Evolutionary conservation across 139 green algal genomes (phyloP), one percentile per base, ranked within the genome.

Genomic region (Chlorella sp.): DNA sequence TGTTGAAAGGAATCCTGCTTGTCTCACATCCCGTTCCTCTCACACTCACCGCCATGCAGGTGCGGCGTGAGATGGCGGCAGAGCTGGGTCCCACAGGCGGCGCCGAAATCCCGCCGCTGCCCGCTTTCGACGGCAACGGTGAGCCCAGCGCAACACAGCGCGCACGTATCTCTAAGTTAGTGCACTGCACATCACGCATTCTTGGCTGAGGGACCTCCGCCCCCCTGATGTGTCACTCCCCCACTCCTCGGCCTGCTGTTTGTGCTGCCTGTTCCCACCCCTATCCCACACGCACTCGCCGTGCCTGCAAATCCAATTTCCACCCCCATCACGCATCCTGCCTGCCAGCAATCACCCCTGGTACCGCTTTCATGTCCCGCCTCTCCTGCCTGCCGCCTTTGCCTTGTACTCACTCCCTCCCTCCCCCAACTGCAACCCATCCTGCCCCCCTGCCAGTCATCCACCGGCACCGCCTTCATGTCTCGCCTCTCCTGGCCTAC

Each of bases 391-490:
- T 5, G 7, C 48, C 48, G 9, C 48, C 48, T 57, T 57, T 57
- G 5, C 48, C 64, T 71, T 18, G 21, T 71, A 2, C 64, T 71
- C 64, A 9, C 64, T 28, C 64, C 64, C 64, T 32, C 32, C 73
- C 14, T 22, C n/a, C 71, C 66, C 66, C 66, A 34, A 21, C 15
- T 75, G 22, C 66, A 57, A 57, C 24, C 64, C 64, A 30, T 73
- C 3, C 64, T 73, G 64, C 64, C 64, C 24, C 64, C 79, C 79
- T 42, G 9, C 26, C 79, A 84, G 94, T 97, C 42, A 98, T 98
- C 91, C 1, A 96, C 96, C 0, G 96, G 96, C 78, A 98, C 96
- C 21, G 91, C 91, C 79, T 98, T 98, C 94, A 98, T 98, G 96
- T 69, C 83, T 30, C 79, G 91, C 39, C n/a, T n/a, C n/a, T n/a